Conservation (phyloP, 139 green algal species). For the Chlorella vulgaris region DNA sequence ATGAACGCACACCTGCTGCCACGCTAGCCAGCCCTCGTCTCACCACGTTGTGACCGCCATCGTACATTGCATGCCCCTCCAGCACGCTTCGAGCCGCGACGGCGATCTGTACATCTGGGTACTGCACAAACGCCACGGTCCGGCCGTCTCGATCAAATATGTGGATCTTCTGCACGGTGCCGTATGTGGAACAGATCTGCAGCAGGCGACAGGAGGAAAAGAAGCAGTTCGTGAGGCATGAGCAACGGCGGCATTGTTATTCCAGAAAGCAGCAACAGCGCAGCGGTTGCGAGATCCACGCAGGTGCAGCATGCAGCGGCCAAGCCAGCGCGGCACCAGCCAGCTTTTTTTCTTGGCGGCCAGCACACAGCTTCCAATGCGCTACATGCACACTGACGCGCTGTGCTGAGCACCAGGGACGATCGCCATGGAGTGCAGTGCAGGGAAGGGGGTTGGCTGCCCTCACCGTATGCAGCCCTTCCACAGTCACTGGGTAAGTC, state of each 20-base stretch:
- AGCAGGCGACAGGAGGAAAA: no score
- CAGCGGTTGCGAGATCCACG: no score
- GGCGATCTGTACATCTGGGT: slow-evolving; percentile 41
- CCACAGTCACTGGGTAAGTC: slow-evolving; percentile 67
- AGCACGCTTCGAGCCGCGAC: slow-evolving; percentile 43
- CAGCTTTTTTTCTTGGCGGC: no score
- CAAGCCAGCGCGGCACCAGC: no score
- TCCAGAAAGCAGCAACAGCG: not conserved
- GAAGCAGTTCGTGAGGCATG: no score
- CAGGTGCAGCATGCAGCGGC: no score
- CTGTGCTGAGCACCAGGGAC: no score
- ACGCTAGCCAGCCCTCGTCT: not conserved
- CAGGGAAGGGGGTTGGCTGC: no score
- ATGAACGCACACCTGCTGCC: not conserved
- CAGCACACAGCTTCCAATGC: not conserved
- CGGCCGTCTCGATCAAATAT: slow-evolving; percentile 66
- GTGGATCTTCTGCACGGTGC: slow-evolving; percentile 72
- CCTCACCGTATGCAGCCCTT: slow-evolving; percentile 72
- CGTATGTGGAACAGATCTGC: slow-evolving; percentile 63
- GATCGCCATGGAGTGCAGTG: no score
- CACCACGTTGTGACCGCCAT: slow-evolving; percentile 58
- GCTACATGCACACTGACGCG: no score
- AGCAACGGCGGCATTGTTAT: no score
- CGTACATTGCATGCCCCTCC: slow-evolving; percentile 61
- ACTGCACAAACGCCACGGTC: slow-evolving; percentile 36